Percentiles rank a stretch among this genome's conserved stretches.
phyloP scores from a whole-genome alignment of 2,329 filamentous ascomycete genomes.

The Scedosporium apiospermum region DNA sequence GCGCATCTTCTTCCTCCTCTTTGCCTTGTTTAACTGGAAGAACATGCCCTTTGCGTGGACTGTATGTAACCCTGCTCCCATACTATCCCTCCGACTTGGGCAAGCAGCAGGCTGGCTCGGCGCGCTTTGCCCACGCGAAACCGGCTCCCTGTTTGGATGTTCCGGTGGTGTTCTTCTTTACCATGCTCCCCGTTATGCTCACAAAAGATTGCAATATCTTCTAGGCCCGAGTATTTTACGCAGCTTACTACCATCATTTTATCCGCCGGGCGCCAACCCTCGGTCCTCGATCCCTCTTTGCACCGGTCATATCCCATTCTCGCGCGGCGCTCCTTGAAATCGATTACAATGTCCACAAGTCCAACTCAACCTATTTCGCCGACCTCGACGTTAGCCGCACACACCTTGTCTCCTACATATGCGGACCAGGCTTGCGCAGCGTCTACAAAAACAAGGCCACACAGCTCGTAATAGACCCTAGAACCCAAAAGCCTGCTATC shows the following conservation, averaged over 20 bases:
- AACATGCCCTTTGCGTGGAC: conserved; percentile 69
- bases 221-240: conserved; percentile 49
- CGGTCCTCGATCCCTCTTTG: conserved; percentile 59
- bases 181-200: neutral
- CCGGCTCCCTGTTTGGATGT: too few relatives aligned
- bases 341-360: conserved; percentile 81
- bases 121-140: too few relatives aligned
- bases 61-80: conserved; percentile 32
- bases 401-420: conserved; percentile 64
- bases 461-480: conserved; percentile 40
- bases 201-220: neutral
- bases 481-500: conserved; percentile 36
- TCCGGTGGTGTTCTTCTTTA: neutral
- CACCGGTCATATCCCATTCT: conserved; percentile 56
- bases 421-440: conserved; percentile 47
- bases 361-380: conserved; percentile 76
- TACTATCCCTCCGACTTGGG: neutral
- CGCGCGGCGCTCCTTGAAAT: conserved; percentile 65
- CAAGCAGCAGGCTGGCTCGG: too few relatives aligned
- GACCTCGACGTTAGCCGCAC: conserved; percentile 79
- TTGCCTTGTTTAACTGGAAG: conserved; percentile 61
- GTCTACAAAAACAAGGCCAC: conserved; percentile 38
- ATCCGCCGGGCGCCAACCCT: conserved; percentile 37
- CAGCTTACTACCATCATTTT: conserved; percentile 44
- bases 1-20: conserved; percentile 42